phyloP scores from a whole-genome alignment of 2,329 filamentous ascomycete genomes.

The Phoma sp. region DNA sequence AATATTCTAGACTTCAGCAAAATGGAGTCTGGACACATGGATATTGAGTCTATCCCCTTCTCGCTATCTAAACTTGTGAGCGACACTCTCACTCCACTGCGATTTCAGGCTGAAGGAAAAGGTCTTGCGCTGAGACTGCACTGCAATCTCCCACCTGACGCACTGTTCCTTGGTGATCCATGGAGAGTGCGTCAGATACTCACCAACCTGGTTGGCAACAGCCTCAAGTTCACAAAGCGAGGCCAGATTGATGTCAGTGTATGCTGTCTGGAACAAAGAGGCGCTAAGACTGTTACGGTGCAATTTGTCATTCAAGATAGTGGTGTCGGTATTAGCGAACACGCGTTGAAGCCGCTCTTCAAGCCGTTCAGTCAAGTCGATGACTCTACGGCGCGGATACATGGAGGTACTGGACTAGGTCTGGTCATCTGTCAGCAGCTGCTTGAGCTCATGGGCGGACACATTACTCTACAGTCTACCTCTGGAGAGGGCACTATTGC shows the following conservation, averaged over 20 bases:
- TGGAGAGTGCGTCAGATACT: conserved; percentile 45
- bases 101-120: conserved; percentile 44
- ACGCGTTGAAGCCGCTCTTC: conserved; percentile 34
- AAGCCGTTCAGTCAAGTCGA: conserved; percentile 28
- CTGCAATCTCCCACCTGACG: conserved; percentile 59
- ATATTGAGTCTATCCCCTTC: conserved; percentile 65
- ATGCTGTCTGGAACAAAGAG: too few relatives aligned
- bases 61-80: conserved; percentile 60
- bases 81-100: conserved; percentile 56
- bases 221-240: conserved; percentile 51
- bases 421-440: conserved; percentile 49
- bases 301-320: conserved; percentile 39
- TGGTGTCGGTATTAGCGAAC: conserved; percentile 39
- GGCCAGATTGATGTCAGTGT: too few relatives aligned
- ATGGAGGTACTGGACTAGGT: conserved; percentile 48
- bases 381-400: conserved; percentile 29
- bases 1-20: conserved; percentile 57
- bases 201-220: conserved; percentile 48
- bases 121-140: conserved; percentile 65
- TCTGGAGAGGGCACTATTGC: conserved; percentile 67
- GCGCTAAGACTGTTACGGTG: conserved; percentile 27
- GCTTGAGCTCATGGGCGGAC: conserved; percentile 45
- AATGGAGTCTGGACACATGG: conserved; percentile 56
- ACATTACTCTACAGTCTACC: conserved; percentile 42
- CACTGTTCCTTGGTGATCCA: conserved; percentile 53